These are phyloP conservation scores for Polytrichum formosum DNA, from an alignment of 225 moss, liverwort and hornwort genomes.

Conservation along the genomic window DNA sequence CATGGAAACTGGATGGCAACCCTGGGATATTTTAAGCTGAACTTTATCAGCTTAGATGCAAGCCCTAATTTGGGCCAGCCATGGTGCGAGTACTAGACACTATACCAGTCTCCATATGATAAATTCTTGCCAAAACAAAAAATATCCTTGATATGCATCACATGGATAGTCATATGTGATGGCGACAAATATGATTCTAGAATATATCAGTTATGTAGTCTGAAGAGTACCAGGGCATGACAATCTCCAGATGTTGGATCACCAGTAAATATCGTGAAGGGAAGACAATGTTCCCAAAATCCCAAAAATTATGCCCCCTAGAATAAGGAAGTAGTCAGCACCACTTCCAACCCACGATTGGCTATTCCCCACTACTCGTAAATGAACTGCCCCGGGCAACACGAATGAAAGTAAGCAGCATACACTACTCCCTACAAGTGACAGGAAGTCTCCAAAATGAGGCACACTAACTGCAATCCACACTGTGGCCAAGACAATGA, in stretches of 20 bases:
- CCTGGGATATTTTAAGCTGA: too few relatives aligned
- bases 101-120: too few relatives aligned
- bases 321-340: constrained; percentile 56
- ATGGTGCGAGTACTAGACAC: too few relatives aligned
- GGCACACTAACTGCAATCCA: constrained; percentile 85
- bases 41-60: too few relatives aligned
- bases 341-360: constrained; percentile 25
- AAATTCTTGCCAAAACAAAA: too few relatives aligned
- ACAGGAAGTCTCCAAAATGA: constrained; percentile 72
- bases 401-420: constrained; percentile 86
- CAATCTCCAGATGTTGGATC: constrained; percentile 4
- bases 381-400: constrained; percentile 78
- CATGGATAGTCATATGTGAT: too few relatives aligned
- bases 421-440: constrained; percentile 89
- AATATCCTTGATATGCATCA: too few relatives aligned
- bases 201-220: too few relatives aligned
- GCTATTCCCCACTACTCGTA: constrained; percentile 42
- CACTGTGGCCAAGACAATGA: constrained; percentile 52
- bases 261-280: constrained; percentile 41
- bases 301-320: constrained; percentile 63
- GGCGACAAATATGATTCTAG: too few relatives aligned
- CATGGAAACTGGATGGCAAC: too few relatives aligned
- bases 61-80: too few relatives aligned
- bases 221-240: too few relatives aligned
- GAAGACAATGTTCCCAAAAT: constrained; percentile 69